Evolutionary conservation across 129 eudicot species (phyloP), one percentile per base, ranked within the genome.

Genomic region (Erigeron canadensis): DNA sequence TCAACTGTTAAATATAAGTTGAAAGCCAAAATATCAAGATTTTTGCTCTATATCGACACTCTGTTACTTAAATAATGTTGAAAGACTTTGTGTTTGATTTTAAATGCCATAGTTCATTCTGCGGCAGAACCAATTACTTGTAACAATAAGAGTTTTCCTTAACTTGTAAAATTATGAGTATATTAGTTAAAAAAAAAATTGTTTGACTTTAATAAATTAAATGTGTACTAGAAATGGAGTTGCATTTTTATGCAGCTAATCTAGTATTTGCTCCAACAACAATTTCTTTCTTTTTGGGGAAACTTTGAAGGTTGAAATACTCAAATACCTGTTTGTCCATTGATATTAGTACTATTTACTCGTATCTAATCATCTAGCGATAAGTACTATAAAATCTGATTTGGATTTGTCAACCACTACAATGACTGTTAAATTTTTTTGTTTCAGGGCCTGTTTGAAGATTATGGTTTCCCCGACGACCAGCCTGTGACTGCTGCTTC

Each of bases 401-500:
- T n/a, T 1, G 0, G 48, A 10, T 51, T 10, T 28, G 57, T 28
- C 22, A 44, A 12, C 11, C 22, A 8, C 68, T 60, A 40, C 54
- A 45, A 21, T 5, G 19, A 59, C 53, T 15, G n/a, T 53, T 77
- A 21, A 10, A 34, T 61, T 39, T 10, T 23, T 57, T 87, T 51
- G 54, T 73, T 54, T 64, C 84, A 93, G 98, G 98, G 88, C 67
- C 42, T 93, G 72, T 89, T 93, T 65, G 76, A 80, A 74, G 77
- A 89, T 65, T 87, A 81, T 68, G 98, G 98, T 55, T 93, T 93
- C 76, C 90, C 89, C 2, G 71, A 81, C 59, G 84, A 86, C 50
- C 82, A 83, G 76, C 65, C 60, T 22, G 69, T 10, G 62, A 67
- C 84, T 47, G 80, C 73, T 60, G 18, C 82, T 63, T 38, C 89